phyloP scores from a whole-genome alignment of 202 grass and related monocot genomes.

The Hordeum pubiflorum region DNA sequence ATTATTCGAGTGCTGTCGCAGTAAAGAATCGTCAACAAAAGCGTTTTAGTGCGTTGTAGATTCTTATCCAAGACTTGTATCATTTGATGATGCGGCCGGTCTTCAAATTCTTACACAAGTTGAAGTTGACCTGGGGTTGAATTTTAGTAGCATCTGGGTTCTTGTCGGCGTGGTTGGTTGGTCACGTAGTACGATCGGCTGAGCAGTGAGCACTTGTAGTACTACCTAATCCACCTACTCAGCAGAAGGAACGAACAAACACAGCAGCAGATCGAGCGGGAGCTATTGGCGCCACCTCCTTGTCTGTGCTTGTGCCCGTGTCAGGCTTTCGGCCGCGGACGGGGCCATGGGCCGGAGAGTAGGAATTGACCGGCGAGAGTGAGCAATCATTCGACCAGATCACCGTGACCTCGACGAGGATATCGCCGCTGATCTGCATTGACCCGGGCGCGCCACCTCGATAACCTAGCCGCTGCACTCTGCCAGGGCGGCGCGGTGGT shows the following conservation, averaged over 20 bases:
- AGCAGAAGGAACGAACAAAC: background rate
- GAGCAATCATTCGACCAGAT: background rate
- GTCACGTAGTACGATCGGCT: background rate
- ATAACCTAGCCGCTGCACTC: no score
- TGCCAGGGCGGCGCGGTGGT: no score
- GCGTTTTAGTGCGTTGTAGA: no score
- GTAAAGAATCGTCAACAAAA: no score
- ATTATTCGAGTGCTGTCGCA: no score
- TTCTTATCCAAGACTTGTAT: no score
- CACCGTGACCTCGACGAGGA: conserved; percentile 16
- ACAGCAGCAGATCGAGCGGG: background rate
- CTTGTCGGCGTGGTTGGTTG: background rate
- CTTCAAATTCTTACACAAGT: no score
- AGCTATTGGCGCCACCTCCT: conserved; percentile 14
- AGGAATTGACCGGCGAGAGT: conserved; percentile 2
- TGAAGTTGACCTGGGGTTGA: background rate
- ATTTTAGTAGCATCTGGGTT: background rate
- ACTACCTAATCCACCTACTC: background rate
- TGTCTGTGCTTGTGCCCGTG: background rate
- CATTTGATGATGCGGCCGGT: no score
- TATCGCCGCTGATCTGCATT: background rate
- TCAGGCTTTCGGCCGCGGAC: background rate
- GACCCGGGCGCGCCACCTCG: background rate
- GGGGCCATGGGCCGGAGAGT: background rate
- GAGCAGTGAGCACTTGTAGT: background rate